phyloP scores from a whole-genome alignment of 164 flowering plant genomes.

The Hamamelis virginiana region DNA sequence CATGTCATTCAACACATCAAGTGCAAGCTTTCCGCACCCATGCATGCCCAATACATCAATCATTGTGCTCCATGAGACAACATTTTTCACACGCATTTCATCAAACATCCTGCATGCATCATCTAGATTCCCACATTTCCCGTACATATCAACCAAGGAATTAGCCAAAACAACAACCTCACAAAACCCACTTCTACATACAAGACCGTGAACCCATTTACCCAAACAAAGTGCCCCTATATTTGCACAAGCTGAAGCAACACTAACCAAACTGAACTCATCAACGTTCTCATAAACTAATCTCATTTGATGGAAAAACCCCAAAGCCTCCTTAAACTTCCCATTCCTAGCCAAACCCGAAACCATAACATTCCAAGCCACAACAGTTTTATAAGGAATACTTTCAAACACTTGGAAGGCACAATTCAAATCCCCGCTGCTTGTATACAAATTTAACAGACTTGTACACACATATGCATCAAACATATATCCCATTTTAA shows the following conservation, averaged over 20 bases:
- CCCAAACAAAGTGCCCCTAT: slow-evolving; percentile 20
- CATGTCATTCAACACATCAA: slow-evolving; percentile 25
- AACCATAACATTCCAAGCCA: slow-evolving; percentile 24
- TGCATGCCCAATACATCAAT: slow-evolving; percentile 42
- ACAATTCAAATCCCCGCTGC: slow-evolving; percentile 12
- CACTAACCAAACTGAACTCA: slow-evolving; percentile 18
- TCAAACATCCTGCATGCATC: too few species aligned
- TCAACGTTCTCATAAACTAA: slow-evolving; percentile 1
- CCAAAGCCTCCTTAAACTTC: slow-evolving; percentile 9
- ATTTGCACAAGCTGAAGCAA: slow-evolving; percentile 22
- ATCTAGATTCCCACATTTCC: too few species aligned
- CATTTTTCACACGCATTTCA: too few species aligned
- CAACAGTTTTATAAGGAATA: slow-evolving; percentile 5
- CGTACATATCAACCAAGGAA: too few species aligned
- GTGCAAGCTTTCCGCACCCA: slow-evolving; percentile 35
- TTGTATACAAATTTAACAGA: slow-evolving; percentile 15
- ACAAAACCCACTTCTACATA: slow-evolving; percentile 13
- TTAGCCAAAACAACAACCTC: slow-evolving; percentile 19
- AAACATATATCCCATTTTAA: slow-evolving; percentile 7
- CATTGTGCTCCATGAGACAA: slow-evolving; percentile 38
- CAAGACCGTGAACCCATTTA: slow-evolving; percentile 22
- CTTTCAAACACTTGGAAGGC: slow-evolving; percentile 15
- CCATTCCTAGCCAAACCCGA: slow-evolving; percentile 23
- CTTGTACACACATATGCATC: slow-evolving; percentile 11
- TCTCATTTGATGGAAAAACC: slow-evolving; percentile 13